Evolutionary conservation across 164 flowering plant species (phyloP).

Genomic region (Houttuynia cordata): DNA sequence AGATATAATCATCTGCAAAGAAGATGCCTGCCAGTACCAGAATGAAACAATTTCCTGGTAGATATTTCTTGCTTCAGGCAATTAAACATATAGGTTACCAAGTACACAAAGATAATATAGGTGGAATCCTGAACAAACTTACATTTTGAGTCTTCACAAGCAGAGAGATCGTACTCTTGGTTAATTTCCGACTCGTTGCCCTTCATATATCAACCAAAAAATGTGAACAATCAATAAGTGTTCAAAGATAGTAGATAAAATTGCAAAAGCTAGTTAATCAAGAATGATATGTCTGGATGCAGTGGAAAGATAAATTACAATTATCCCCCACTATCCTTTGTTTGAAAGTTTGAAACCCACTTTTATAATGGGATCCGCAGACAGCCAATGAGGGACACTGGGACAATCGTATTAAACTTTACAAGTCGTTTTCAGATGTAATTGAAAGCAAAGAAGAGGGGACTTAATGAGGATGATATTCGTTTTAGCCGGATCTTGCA

Average conservation of each 20-base stretch:
- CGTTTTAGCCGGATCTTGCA: no score
- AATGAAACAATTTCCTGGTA: background rate
- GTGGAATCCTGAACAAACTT: constrained; percentile 11
- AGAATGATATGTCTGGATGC: background rate
- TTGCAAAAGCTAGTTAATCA: background rate
- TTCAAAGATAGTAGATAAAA: background rate
- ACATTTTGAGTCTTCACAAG: constrained; percentile 90
- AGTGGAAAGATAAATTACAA: background rate
- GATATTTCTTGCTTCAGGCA: background rate
- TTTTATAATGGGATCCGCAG: no score
- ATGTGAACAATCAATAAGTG: background rate
- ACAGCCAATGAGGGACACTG: no score
- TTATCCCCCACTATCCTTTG: no score
- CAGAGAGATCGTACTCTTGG: constrained; percentile 75
- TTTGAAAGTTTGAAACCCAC: no score
- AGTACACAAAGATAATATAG: background rate
- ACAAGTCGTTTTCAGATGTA: no score
- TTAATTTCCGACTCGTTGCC: constrained; percentile 95
- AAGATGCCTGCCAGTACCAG: no score
- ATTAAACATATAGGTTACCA: background rate
- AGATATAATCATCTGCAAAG: no score
- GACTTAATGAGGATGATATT: no score
- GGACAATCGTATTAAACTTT: no score
- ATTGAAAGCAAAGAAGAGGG: no score
- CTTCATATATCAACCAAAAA: constrained; percentile 29